These are phyloP conservation scores for Malus sieversii DNA, from an alignment of 306 rosid genomes.

Conservation along the genomic window DNA sequence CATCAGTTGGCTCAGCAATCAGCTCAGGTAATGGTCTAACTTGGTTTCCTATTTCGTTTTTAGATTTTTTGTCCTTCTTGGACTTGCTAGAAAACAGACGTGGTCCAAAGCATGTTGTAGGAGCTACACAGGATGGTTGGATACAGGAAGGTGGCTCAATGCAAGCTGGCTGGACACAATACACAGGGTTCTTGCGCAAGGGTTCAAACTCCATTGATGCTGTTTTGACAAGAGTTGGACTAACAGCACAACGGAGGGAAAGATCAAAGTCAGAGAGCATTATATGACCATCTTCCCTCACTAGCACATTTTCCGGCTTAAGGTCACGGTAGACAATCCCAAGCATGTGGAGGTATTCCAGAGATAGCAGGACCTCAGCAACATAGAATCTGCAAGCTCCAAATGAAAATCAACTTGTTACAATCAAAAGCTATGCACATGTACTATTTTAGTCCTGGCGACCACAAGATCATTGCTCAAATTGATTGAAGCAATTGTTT, in stretches of 20 bases:
- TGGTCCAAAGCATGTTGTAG: constrained; percentile 91
- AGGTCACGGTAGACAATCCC: constrained; percentile 99
- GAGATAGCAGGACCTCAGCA: constrained; percentile 81
- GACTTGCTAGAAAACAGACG: constrained; percentile 88
- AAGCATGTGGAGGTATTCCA: constrained; percentile 98
- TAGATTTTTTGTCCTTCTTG: constrained; percentile 78
- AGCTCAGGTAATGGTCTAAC: constrained; percentile 91
- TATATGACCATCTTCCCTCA: constrained; percentile 93
- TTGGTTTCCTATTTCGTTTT: constrained; percentile 80
- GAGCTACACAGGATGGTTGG: constrained; percentile 95
- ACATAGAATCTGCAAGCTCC: constrained; percentile 81
- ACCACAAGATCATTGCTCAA: not conserved
- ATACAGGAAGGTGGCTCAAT: constrained; percentile 92
- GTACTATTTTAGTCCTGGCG: not conserved
- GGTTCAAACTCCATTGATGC: constrained; percentile 62
- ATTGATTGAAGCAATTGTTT: not conserved
- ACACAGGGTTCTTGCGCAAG: constrained; percentile 57
- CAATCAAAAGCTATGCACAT: constrained; percentile 1
- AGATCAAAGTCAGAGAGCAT: constrained; percentile 98
- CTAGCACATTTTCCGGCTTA: constrained; percentile 93
- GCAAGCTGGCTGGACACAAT: constrained; percentile 93
- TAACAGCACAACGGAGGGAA: constrained; percentile 85
- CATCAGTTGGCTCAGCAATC: constrained; percentile 92
- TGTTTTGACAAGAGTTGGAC: constrained; percentile 80
- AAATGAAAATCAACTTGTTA: constrained; percentile 14